These are phyloP conservation scores for Rhodotorula sp. DNA, from an alignment of 1,284 basidiomycete species.

Conservation along the genomic window DNA sequence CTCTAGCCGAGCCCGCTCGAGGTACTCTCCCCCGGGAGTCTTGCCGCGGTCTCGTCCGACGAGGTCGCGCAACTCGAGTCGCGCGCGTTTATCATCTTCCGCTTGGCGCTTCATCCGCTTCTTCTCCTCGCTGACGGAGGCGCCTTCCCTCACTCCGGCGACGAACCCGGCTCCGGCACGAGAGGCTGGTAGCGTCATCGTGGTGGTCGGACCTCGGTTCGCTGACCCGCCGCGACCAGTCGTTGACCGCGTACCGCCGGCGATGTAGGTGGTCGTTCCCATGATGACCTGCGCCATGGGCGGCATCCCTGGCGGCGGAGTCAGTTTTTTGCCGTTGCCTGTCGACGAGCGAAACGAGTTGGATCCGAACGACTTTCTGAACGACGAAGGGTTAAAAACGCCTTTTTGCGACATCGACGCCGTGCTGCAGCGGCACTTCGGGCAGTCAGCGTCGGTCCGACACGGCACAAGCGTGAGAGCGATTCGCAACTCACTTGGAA, in stretches of 20 bases:
- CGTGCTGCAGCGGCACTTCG: constrained; percentile 11
- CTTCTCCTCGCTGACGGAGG: constrained; percentile 19
- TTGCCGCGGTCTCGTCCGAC: constrained; percentile 24
- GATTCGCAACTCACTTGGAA: constrained; percentile 14
- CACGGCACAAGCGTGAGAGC: background rate
- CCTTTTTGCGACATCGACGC: constrained; percentile 16
- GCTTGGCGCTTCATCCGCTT: constrained; percentile 14
- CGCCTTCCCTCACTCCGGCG: constrained; percentile 28
- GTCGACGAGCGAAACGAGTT: background rate
- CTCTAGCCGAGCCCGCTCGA: constrained; percentile 1
- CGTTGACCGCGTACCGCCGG: background rate
- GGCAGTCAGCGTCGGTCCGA: too few species aligned
- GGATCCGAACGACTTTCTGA: constrained; percentile 19
- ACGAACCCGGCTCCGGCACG: constrained; percentile 16
- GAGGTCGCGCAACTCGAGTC: constrained; percentile 19
- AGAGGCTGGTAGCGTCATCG: background rate
- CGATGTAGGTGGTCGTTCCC: constrained; percentile 9
- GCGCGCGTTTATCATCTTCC: constrained; percentile 6
- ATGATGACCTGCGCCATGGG: background rate
- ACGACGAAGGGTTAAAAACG: constrained; percentile 5
- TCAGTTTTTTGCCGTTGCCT: background rate
- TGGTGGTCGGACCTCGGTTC: background rate
- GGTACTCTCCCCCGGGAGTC: constrained; percentile 20
- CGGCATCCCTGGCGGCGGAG: background rate
- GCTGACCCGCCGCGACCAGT: background rate